Percentiles rank a stretch among this genome's conserved stretches.
Conservation (phyloP, 2,329 filamentous ascomycete species). For the Plectosphaerella plurivora region DNA sequence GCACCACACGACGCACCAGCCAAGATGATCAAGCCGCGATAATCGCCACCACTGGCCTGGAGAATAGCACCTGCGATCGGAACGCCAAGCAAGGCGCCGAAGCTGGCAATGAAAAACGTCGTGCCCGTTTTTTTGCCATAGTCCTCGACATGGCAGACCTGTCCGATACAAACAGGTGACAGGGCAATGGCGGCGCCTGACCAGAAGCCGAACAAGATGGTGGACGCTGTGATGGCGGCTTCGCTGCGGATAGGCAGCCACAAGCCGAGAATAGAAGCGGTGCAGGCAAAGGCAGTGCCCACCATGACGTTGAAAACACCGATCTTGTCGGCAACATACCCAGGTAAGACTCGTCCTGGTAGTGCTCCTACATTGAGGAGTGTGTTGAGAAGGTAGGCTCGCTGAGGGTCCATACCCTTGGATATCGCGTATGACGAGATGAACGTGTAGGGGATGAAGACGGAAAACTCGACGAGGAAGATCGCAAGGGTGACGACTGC, state of each 20-base stretch:
- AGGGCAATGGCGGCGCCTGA: conserved; percentile 66
- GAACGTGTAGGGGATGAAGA: conserved; percentile 65
- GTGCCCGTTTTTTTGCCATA: conserved; percentile 69
- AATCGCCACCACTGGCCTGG: conserved; percentile 13
- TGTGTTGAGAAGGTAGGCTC: conserved; percentile 63
- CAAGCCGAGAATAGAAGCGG: conserved; percentile 47
- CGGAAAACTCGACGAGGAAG: conserved; percentile 56
- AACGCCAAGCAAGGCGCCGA: conserved; percentile 51
- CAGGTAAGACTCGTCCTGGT: conserved; percentile 64
- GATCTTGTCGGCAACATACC: conserved; percentile 61
- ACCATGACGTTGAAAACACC: conserved; percentile 70
- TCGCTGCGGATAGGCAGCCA: conserved; percentile 54
- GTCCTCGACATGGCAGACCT: conserved; percentile 63
- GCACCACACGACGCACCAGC: no score
- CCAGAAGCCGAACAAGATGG: conserved; percentile 64
- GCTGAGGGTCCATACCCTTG: conserved; percentile 45
- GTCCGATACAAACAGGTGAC: conserved; percentile 67
- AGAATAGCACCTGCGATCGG: conserved; percentile 55
- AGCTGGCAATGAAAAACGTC: conserved; percentile 63
- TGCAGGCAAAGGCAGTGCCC: conserved; percentile 41
- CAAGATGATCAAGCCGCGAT: no score
- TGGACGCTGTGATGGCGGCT: conserved; percentile 54
- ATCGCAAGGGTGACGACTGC: conserved; percentile 47
- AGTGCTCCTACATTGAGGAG: conserved; percentile 67
- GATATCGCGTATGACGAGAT: conserved; percentile 59